A percentile compares a stretch with the other conserved stretches of the same genome.
phyloP scores from a whole-genome alignment of 2,329 filamentous ascomycete species.

The Microdochium nivale region DNA sequence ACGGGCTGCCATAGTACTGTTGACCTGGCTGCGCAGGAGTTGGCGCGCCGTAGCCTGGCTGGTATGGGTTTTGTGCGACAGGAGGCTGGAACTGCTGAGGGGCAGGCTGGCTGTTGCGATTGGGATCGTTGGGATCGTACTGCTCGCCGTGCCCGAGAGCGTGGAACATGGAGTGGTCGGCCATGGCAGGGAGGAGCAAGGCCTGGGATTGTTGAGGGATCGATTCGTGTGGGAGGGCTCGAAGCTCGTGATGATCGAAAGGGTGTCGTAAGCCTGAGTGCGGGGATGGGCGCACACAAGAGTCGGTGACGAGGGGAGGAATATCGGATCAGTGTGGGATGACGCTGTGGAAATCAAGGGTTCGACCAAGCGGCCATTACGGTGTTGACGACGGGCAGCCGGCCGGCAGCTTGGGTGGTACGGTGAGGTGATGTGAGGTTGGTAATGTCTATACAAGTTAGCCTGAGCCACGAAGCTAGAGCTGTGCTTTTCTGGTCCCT shows the following conservation, averaged over 20 bases:
- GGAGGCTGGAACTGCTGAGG: conserved; percentile 49
- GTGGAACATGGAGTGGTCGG: conserved; percentile 47
- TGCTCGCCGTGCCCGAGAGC: conserved; percentile 47
- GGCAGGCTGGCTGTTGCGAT: conserved; percentile 39
- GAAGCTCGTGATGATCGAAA: conserved; percentile 3
- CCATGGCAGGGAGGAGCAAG: conserved; percentile 27
- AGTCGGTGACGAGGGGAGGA: background rate
- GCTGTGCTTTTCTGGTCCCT: background rate
- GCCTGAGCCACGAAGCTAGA: background rate
- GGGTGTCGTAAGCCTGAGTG: background rate
- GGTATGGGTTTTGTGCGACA: conserved; percentile 44
- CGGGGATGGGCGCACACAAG: background rate
- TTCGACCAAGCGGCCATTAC: background rate
- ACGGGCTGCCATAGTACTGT: conserved; percentile 29
- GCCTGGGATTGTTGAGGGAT: background rate
- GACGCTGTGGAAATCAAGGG: background rate
- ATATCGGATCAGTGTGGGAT: background rate
- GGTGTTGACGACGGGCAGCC: background rate
- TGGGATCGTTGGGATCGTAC: conserved; percentile 45
- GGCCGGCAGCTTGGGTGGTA: background rate
- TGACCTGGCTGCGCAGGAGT: conserved; percentile 25
- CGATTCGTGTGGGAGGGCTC: background rate
- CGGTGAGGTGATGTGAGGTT: background rate
- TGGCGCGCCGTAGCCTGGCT: conserved; percentile 35
- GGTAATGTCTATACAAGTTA: background rate